Evolutionary conservation across 2,329 filamentous ascomycete genomes (phyloP).

Genomic region (Penicillium sp.): DNA sequence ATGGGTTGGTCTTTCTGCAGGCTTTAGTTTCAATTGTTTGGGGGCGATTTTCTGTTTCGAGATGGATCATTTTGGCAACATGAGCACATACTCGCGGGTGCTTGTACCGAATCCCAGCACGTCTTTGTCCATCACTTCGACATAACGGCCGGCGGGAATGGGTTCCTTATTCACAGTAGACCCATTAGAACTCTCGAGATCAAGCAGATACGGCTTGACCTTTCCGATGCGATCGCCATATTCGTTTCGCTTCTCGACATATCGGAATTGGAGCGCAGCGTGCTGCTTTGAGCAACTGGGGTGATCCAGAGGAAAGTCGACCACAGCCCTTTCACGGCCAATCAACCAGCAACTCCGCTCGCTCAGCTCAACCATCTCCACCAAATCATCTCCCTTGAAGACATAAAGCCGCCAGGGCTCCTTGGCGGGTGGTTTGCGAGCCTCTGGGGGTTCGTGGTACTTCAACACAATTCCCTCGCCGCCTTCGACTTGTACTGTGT

Average conservation of each 20-base stretch:
- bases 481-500: conserved; percentile 62
- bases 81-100: conserved; percentile 90
- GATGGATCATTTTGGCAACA: conserved; percentile 57
- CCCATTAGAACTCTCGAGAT: conserved; percentile 90
- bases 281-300: conserved; percentile 95
- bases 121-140: conserved; percentile 86
- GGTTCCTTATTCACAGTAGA: conserved; percentile 76
- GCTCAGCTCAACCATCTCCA: conserved; percentile 78
- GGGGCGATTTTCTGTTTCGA: not conserved
- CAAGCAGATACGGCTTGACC: conserved; percentile 85
- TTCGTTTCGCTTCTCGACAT: conserved; percentile 79
- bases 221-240: conserved; percentile 78
- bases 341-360: conserved; percentile 85
- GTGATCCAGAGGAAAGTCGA: conserved; percentile 82
- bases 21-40: not conserved
- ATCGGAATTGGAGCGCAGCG: conserved; percentile 89
- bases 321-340: conserved; percentile 75
- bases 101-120: conserved; percentile 85
- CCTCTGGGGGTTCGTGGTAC: conserved; percentile 93
- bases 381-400: conserved; percentile 78
- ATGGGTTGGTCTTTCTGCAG: not conserved
- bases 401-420: conserved; percentile 88
- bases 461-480: conserved; percentile 75
- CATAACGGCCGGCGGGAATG: conserved; percentile 73
- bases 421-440: conserved; percentile 76